phyloP scores from a whole-genome alignment of 202 grass and related monocot species.

The Brachypodium distachyon region DNA sequence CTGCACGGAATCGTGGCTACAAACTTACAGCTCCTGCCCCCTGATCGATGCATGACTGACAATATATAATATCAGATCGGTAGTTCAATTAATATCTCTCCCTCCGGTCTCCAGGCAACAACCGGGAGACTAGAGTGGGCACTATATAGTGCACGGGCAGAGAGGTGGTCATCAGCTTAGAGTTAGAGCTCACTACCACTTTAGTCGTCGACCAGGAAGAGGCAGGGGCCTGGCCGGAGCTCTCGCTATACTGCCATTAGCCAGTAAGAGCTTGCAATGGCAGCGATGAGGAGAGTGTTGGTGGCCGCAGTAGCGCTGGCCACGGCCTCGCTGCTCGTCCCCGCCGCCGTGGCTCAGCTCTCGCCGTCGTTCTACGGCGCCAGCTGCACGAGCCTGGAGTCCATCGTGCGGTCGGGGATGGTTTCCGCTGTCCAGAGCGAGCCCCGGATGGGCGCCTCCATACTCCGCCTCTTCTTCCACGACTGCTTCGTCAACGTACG shows the following conservation, averaged over 20 bases:
- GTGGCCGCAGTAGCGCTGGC: conserved; percentile 3
- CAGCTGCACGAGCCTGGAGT: conserved; percentile 52
- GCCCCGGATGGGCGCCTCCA: conserved; percentile 51
- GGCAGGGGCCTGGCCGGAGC: too few relatives aligned
- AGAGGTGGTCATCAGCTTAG: not conserved
- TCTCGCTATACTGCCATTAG: too few relatives aligned
- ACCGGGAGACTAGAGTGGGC: not conserved
- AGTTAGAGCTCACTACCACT: not conserved
- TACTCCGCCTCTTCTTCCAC: conserved; percentile 82
- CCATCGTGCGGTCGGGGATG: conserved; percentile 44
- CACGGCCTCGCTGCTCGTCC: conserved; percentile 17
- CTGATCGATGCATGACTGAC: too few relatives aligned
- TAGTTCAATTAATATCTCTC: not conserved
- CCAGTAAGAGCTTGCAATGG: conserved; percentile 25
- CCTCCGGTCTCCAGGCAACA: not conserved
- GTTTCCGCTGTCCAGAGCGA: conserved; percentile 33
- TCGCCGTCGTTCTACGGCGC: conserved; percentile 45
- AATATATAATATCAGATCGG: too few relatives aligned
- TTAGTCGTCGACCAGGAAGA: too few relatives aligned
- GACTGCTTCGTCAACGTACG: conserved; percentile 80
- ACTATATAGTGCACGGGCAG: conserved; percentile 16
- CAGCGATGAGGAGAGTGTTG: not conserved
- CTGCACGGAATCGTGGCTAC: not conserved
- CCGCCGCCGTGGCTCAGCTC: conserved; percentile 45
- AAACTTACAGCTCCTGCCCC: not conserved